phyloP scores from a whole-genome alignment of 2,329 filamentous ascomycete genomes.

The Colletotrichum sp. region DNA sequence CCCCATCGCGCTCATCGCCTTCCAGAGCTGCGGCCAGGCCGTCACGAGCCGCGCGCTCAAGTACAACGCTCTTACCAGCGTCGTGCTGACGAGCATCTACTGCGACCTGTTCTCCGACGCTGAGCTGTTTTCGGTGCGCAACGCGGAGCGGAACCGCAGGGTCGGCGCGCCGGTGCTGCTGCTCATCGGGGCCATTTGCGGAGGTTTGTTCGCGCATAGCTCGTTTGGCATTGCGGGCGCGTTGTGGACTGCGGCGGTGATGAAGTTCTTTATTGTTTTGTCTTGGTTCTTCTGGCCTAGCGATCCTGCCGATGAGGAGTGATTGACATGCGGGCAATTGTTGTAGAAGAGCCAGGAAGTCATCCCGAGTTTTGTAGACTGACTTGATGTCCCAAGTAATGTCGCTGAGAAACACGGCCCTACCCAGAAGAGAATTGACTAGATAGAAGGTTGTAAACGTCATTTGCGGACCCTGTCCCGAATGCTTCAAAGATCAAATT shows the following conservation, averaged over 20 bases:
- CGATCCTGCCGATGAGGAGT: conserved; percentile 39
- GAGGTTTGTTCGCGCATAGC: conserved; percentile 55
- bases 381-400: too few species aligned
- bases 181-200: conserved; percentile 53
- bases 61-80: conserved; percentile 75
- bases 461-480: neutral
- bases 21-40: conserved; percentile 80
- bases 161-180: conserved; percentile 54
- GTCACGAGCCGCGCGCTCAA: conserved; percentile 74
- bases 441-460: neutral
- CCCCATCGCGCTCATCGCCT: conserved; percentile 73
- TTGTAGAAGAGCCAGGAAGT: neutral
- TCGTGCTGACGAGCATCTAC: conserved; percentile 82
- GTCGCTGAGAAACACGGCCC: neutral
- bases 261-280: conserved; percentile 62
- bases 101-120: conserved; percentile 78
- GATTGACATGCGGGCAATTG: neutral
- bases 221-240: conserved; percentile 54
- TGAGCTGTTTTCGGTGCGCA: conserved; percentile 47
- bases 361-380: neutral
- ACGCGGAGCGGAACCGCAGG: conserved; percentile 56
- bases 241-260: conserved; percentile 61
- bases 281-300: conserved; percentile 67
- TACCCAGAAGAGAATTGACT: neutral
- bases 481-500: neutral